Evolutionary conservation across 169 alveolate species (phyloP).

Genomic region (Perkinsus chesapeaki): DNA sequence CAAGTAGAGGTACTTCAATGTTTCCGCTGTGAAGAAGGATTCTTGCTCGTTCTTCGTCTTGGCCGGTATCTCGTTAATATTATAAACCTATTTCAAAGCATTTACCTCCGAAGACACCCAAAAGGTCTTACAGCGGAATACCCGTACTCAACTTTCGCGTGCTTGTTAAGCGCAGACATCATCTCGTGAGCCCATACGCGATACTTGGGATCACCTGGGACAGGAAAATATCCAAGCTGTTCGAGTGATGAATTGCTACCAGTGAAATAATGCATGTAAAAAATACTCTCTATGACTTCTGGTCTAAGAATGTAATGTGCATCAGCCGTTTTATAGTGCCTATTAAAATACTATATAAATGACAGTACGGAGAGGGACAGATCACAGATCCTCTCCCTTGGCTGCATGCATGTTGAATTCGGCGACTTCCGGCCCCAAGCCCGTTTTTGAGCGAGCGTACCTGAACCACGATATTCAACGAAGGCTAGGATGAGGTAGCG

Average conservation of each 20-base stretch:
- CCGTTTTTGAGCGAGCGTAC: slow-evolving; percentile 6
- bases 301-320: slow-evolving; percentile 25
- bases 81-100: neutral
- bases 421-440: slow-evolving; percentile 4
- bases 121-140: slow-evolving; percentile 10
- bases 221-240: no score
- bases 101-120: neutral
- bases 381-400: neutral
- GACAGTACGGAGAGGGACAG: neutral
- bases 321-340: neutral
- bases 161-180: slow-evolving; percentile 19
- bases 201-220: slow-evolving; percentile 18
- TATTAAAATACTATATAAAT: neutral
- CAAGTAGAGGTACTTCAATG: slow-evolving; percentile 12
- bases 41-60: neutral
- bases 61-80: neutral
- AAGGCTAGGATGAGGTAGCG: neutral
- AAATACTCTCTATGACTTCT: slow-evolving; percentile 26
- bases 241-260: neutral
- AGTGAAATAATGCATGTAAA: slow-evolving; percentile 17
- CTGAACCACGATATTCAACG: neutral
- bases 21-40: slow-evolving; percentile 8
- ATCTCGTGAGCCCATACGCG: slow-evolving; percentile 24
- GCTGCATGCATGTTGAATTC: neutral
- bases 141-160: slow-evolving; percentile 12